Conservation (phyloP, 257 asterid genomes). For the Gardenia jasminoides region DNA sequence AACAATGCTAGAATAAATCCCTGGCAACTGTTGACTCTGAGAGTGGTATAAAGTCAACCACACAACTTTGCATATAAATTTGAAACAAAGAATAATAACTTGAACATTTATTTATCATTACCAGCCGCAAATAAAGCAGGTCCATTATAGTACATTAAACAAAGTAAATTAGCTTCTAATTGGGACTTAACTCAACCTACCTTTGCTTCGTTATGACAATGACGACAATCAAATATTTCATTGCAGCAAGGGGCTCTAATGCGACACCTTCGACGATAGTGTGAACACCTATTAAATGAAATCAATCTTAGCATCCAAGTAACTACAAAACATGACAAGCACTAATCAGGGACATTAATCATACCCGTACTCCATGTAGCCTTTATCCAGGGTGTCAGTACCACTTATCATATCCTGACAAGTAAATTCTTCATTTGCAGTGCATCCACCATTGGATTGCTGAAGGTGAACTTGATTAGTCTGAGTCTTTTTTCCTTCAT, state of each 20-base stretch:
- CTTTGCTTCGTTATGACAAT: slow-evolving; percentile 92
- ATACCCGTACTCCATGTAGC: slow-evolving; percentile 74
- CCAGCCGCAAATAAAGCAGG: too few relatives aligned
- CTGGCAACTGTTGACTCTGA: background rate
- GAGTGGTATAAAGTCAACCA: background rate
- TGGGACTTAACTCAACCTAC: slow-evolving; percentile 30
- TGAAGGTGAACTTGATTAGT: slow-evolving; percentile 26
- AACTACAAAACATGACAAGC: background rate
- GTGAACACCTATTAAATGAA: slow-evolving; percentile 59
- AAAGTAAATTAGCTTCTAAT: background rate
- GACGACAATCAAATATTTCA: slow-evolving; percentile 78
- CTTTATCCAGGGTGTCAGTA: slow-evolving; percentile 49
- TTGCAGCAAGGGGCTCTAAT: slow-evolving; percentile 86
- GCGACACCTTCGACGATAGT: slow-evolving; percentile 81
- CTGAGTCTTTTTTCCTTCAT: slow-evolving; percentile 26
- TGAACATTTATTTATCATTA: background rate
- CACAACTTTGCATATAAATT: background rate
- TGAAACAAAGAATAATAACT: background rate
- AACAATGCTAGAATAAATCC: background rate
- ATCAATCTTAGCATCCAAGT: background rate
- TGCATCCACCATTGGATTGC: slow-evolving; percentile 26
- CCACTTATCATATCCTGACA: slow-evolving; percentile 27
- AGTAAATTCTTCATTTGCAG: slow-evolving; percentile 19
- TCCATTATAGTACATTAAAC: background rate
- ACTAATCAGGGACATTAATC: slow-evolving; percentile 14